These are phyloP conservation scores for Fonsecaea multimorphosa DNA, from an alignment of 2,329 filamentous ascomycete genomes.

Conservation along the genomic window DNA sequence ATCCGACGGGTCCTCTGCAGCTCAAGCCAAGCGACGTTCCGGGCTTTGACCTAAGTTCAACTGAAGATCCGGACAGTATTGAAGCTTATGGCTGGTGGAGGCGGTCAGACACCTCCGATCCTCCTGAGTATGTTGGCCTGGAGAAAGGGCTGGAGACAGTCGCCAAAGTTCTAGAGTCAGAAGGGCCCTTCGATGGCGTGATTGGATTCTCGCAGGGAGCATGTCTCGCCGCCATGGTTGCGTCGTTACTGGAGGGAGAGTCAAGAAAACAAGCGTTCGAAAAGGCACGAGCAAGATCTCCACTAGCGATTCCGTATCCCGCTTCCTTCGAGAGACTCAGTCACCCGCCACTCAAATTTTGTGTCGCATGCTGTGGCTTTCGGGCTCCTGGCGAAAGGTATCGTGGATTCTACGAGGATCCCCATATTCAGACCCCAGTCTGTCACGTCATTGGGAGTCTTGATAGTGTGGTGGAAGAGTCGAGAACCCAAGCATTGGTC, in stretches of 20 bases:
- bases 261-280: conserved; percentile 49
- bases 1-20: conserved; percentile 71
- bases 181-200: conserved; percentile 76
- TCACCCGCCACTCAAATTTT: conserved; percentile 70
- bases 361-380: conserved; percentile 79
- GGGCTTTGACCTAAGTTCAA: conserved; percentile 62
- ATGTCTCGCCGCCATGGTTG: conserved; percentile 73
- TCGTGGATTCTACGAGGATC: conserved; percentile 71
- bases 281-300: conserved; percentile 35
- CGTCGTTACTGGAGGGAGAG: conserved; percentile 70
- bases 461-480: conserved; percentile 87
- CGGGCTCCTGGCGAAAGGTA: conserved; percentile 67
- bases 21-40: conserved; percentile 72
- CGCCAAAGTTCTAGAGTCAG: conserved; percentile 65
- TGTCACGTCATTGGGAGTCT: conserved; percentile 82
- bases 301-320: conserved; percentile 57
- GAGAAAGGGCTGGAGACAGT: conserved; percentile 70
- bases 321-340: conserved; percentile 52
- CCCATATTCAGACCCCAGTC: conserved; percentile 75
- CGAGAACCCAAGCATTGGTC: conserved; percentile 69
- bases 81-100: conserved; percentile 88
- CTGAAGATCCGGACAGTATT: conserved; percentile 55
- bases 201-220: conserved; percentile 85
- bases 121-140: conserved; percentile 70
- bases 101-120: conserved; percentile 65